Evolutionary conservation across 225 moss, liverwort and hornwort genomes (phyloP).

Genomic region (Climacium dendroides): DNA sequence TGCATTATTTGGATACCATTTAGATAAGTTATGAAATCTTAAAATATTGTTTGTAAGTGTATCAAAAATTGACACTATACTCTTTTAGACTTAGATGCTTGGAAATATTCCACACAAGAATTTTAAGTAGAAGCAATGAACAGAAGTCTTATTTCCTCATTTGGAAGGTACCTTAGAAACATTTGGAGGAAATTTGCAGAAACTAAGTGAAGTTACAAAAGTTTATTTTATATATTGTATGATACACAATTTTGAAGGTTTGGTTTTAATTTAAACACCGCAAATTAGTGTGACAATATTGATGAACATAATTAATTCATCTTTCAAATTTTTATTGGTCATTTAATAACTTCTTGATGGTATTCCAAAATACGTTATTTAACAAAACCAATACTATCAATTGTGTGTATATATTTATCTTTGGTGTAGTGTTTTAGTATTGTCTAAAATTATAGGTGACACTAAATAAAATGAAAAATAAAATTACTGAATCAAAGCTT

Average conservation of each 20-base stretch:
- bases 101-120: not conserved
- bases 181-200: fast-evolving
- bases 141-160: not conserved
- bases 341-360: not conserved
- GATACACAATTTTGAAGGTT: not conserved
- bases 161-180: fast-evolving
- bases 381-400: too few relatives aligned
- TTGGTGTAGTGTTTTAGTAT: not conserved
- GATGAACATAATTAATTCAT: not conserved
- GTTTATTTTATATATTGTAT: not conserved
- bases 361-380: not conserved
- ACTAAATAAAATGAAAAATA: not conserved
- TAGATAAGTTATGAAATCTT: not conserved
- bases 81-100: not conserved
- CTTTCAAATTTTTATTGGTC: not conserved
- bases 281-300: not conserved
- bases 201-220: not conserved
- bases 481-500: not conserved
- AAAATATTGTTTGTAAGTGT: too few relatives aligned
- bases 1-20: fast-evolving
- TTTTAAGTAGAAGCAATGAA: not conserved
- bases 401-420: not conserved
- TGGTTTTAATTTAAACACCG: not conserved
- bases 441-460: not conserved
- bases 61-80: not conserved